Evolutionary conservation across 108 stramenopile genomes (phyloP).

Genomic region (Nitzschia putrida): DNA sequence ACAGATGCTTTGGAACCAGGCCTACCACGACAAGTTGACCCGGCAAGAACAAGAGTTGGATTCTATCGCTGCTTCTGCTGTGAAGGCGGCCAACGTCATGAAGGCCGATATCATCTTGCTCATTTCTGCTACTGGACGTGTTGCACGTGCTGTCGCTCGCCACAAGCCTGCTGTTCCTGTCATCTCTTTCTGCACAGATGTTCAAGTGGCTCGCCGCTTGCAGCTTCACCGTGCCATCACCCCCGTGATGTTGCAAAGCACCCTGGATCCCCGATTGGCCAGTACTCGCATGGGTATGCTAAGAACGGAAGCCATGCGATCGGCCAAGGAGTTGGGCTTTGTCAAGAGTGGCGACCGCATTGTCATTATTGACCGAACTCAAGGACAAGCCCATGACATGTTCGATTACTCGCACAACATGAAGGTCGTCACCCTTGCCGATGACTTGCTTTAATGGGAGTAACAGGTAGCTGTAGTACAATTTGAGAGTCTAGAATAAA

Average conservation of each 20-base stretch:
- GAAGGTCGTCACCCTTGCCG: constrained; percentile 61
- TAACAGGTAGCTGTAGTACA: too few relatives aligned
- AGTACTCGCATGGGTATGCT: constrained; percentile 61
- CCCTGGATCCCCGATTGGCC: constrained; percentile 37
- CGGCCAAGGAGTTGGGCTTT: constrained; percentile 69
- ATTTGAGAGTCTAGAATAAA: too few relatives aligned
- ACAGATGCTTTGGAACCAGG: constrained; percentile 35
- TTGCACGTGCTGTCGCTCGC: constrained; percentile 56
- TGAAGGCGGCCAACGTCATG: constrained; percentile 57
- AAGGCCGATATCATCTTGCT: constrained; percentile 61
- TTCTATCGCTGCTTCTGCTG: constrained; percentile 55
- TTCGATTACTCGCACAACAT: constrained; percentile 66
- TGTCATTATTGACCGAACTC: constrained; percentile 62
- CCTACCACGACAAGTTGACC: constrained; percentile 32
- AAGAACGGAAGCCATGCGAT: constrained; percentile 67
- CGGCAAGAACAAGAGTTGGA: constrained; percentile 64
- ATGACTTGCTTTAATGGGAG: too few relatives aligned
- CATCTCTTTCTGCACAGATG: constrained; percentile 67
- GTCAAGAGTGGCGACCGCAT: constrained; percentile 61
- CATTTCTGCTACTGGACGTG: constrained; percentile 47
- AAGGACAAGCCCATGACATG: constrained; percentile 59
- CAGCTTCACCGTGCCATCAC: constrained; percentile 57
- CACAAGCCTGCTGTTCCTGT: constrained; percentile 69
- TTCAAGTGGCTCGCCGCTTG: constrained; percentile 62
- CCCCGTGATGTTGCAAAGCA: constrained; percentile 58